These are phyloP conservation scores for Exobasidium cylindrosporum DNA, from an alignment of 1,284 basidiomycete genomes.

Conservation along the genomic window DNA sequence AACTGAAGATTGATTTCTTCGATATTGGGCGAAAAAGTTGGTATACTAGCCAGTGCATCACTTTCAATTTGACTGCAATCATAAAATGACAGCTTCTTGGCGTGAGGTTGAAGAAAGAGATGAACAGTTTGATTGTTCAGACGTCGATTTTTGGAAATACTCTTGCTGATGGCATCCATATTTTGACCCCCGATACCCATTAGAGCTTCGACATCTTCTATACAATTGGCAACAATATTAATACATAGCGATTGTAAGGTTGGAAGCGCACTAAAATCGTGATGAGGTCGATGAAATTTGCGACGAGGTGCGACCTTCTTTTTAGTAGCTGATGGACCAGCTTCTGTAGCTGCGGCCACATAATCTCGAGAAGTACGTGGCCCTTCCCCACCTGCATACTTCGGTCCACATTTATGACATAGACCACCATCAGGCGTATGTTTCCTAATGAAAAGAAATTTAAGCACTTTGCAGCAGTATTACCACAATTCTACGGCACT, in stretches of 20 bases:
- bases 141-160: conserved; percentile 79
- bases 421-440: conserved; percentile 26
- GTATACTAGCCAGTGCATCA: conserved; percentile 38
- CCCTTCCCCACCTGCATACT: conserved; percentile 20
- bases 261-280: conserved; percentile 3
- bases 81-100: conserved; percentile 72
- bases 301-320: conserved; percentile 5
- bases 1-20: conserved; percentile 67
- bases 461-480: background rate
- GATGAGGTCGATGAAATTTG: background rate
- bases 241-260: conserved; percentile 17
- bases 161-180: conserved; percentile 56
- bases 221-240: conserved; percentile 72
- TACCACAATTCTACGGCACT: conserved; percentile 8
- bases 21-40: conserved; percentile 41
- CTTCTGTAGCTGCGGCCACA: background rate
- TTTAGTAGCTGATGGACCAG: conserved; percentile 12
- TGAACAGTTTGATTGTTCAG: conserved; percentile 72
- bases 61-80: conserved; percentile 68
- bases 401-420: conserved; percentile 37
- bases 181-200: conserved; percentile 71
- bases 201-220: conserved; percentile 83
- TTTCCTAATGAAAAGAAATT: no score
- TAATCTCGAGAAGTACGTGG: background rate
- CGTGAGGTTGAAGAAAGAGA: conserved; percentile 75